A percentile compares a stretch with the other conserved stretches of the same genome.
Evolutionary conservation across 140 eudicot species (phyloP).

Genomic region (Erigeron philadelphicus): DNA sequence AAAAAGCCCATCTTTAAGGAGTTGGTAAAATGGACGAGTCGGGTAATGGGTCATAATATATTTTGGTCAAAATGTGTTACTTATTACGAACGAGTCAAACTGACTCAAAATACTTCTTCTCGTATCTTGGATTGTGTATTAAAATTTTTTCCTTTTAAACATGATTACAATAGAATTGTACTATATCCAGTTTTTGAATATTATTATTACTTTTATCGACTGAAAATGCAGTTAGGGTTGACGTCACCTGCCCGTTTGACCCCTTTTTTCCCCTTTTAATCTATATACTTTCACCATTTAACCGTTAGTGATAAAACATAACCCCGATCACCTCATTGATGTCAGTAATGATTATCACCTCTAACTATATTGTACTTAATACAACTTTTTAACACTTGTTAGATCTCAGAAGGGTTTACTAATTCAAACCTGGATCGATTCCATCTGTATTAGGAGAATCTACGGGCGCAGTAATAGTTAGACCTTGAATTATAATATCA

Average conservation of each 20-base stretch:
- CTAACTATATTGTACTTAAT: neutral
- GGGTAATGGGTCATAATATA: neutral
- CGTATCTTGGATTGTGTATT: neutral
- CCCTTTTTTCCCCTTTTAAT: too few species aligned
- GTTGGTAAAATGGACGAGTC: neutral
- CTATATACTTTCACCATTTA: too few species aligned
- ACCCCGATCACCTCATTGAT: neutral
- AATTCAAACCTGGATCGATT: slow-evolving; percentile 59
- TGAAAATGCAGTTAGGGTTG: too few species aligned
- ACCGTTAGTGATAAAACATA: too few species aligned
- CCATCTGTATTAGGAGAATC: slow-evolving; percentile 83
- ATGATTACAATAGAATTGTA: neutral
- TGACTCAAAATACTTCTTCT: neutral
- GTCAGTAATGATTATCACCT: neutral
- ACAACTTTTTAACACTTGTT: neutral
- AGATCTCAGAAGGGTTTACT: neutral
- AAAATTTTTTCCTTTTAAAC: neutral
- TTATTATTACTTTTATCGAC: too few species aligned
- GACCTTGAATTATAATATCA: slow-evolving; percentile 50
- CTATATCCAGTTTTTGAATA: neutral
- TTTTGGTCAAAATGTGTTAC: neutral
- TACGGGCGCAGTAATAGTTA: slow-evolving; percentile 59
- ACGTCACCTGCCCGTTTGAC: too few species aligned
- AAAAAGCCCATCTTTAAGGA: neutral
- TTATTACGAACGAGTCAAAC: neutral